Conservation (phyloP, 352 stramenopile genomes). For the Globisporangium nodosum region DNA sequence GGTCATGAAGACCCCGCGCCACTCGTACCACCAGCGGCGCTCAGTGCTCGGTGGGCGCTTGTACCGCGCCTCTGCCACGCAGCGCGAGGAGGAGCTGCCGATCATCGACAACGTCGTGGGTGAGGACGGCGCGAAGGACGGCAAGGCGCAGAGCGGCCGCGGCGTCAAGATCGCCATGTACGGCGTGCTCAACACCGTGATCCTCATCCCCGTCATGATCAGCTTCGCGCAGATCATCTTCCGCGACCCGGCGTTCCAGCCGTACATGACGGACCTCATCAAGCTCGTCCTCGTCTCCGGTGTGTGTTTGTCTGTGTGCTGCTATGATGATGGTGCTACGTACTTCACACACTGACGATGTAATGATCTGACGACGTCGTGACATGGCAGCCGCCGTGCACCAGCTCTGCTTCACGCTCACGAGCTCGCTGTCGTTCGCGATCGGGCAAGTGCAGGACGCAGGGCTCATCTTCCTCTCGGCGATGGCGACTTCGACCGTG, state of each 20-base stretch:
- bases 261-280: conserved; percentile 88
- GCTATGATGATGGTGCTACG: too few relatives aligned
- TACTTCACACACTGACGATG: neutral
- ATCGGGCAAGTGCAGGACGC: conserved; percentile 98
- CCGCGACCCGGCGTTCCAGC: conserved; percentile 86
- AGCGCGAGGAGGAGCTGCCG: conserved; percentile 10
- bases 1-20: conserved; percentile 40
- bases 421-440: conserved; percentile 94
- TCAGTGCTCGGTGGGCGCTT: conserved; percentile 7
- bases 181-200: conserved; percentile 92
- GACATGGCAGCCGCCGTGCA: conserved; percentile 48
- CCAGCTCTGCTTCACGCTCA: conserved; percentile 80
- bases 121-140: neutral
- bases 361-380: neutral
- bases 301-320: neutral
- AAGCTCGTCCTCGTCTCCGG: conserved; percentile 92
- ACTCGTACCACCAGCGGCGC: conserved; percentile 42
- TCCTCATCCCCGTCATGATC: conserved; percentile 88
- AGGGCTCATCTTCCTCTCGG: conserved; percentile 98
- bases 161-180: conserved; percentile 73
- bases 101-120: conserved; percentile 1
- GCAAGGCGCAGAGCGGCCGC: conserved; percentile 15
- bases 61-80: conserved; percentile 2
- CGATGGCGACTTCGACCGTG: conserved; percentile 91
- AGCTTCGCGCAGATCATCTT: conserved; percentile 97